Conservation (phyloP, 2,329 filamentous ascomycete genomes). For the Pseudophaeomoniella oleicola region DNA sequence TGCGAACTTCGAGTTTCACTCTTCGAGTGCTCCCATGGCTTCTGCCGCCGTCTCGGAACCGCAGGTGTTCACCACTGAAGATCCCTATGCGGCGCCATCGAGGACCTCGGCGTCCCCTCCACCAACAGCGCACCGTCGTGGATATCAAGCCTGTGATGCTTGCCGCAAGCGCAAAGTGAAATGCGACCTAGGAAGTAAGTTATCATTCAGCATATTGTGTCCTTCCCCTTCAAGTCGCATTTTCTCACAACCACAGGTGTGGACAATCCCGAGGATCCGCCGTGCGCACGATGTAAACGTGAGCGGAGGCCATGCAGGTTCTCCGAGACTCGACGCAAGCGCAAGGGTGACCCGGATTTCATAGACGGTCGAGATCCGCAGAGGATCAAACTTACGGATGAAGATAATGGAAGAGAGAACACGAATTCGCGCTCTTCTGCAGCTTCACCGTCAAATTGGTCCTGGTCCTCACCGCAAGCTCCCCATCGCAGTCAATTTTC, state of each 20-base stretch:
- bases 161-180: constrained; percentile 35
- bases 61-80: constrained; percentile 10
- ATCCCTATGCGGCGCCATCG: constrained; percentile 21
- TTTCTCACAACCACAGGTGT: constrained; percentile 34
- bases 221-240: constrained; percentile 6
- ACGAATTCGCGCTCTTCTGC: not conserved
- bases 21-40: not conserved
- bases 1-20: not conserved
- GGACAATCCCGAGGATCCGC: constrained; percentile 86
- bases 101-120: constrained; percentile 20
- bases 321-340: constrained; percentile 83
- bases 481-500: not conserved
- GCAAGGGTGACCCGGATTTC: constrained; percentile 48
- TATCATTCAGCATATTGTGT: not conserved
- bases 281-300: constrained; percentile 81
- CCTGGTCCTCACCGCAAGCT: not conserved
- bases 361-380: constrained; percentile 8
- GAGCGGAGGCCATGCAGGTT: constrained; percentile 98
- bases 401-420: not conserved
- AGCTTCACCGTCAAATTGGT: not conserved
- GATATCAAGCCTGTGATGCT: constrained; percentile 34
- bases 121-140: constrained; percentile 24
- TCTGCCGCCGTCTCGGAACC: not conserved
- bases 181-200: constrained; percentile 32
- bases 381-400: not conserved